A percentile compares a stretch with the other conserved stretches of the same genome.
These are phyloP conservation scores for Phytophthora pinifolia DNA, from an alignment of 352 stramenopile species.

Conservation along the genomic window DNA sequence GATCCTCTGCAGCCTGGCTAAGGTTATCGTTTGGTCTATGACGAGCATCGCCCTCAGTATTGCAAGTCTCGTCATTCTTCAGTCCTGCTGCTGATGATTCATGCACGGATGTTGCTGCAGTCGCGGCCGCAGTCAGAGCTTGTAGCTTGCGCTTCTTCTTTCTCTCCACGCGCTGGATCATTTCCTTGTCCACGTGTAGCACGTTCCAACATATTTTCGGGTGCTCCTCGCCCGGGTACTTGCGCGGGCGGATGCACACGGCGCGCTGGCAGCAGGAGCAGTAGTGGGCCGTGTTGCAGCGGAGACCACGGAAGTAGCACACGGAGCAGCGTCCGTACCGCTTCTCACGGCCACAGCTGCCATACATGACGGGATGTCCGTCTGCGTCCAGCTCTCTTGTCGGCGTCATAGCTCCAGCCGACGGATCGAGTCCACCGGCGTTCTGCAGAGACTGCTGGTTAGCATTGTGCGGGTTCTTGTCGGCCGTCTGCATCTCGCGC, in stretches of 20 bases:
- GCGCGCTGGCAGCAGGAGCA: conserved; percentile 68
- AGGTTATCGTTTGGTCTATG: conserved; percentile 17
- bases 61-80: conserved; percentile 9
- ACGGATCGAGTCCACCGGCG: conserved; percentile 5
- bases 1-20: conserved; percentile 10
- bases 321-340: conserved; percentile 71
- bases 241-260: conserved; percentile 70
- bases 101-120: conserved; percentile 2
- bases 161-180: conserved; percentile 73
- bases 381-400: conserved; percentile 37
- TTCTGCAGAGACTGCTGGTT: conserved; percentile 14
- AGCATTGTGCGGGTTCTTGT: conserved; percentile 38
- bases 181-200: conserved; percentile 75
- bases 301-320: conserved; percentile 70
- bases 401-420: conserved; percentile 3
- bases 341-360: conserved; percentile 69
- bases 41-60: conserved; percentile 1
- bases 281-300: conserved; percentile 70
- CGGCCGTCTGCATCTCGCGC: conserved; percentile 40
- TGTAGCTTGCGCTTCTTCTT: conserved; percentile 62
- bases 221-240: conserved; percentile 65
- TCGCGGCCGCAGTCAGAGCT: conserved; percentile 9
- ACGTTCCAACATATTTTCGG: conserved; percentile 85
- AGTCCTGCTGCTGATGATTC: conserved; percentile 3
- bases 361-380: conserved; percentile 53